These are phyloP conservation scores for Delonix regia DNA, from an alignment of 306 rosid species.

Conservation along the genomic window DNA sequence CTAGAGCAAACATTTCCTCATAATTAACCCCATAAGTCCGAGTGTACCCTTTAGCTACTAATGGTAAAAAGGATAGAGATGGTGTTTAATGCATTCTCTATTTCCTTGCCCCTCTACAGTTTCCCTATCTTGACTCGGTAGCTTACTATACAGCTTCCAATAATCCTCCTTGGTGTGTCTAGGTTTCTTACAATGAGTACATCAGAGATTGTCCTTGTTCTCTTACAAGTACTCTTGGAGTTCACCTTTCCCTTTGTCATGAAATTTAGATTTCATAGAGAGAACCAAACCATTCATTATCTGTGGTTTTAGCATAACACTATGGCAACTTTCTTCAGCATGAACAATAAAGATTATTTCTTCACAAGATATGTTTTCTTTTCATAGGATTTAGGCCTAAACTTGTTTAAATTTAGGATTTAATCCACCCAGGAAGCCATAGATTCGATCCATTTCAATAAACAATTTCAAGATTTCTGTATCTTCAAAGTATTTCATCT, in stretches of 20 bases:
- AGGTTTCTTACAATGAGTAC: no score
- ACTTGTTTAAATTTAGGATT: not conserved
- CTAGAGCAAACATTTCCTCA: not conserved
- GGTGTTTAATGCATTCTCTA: no score
- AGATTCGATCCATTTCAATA: not conserved
- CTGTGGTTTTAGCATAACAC: not conserved
- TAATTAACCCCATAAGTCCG: not conserved
- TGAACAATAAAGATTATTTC: not conserved
- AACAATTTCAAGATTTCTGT: not conserved
- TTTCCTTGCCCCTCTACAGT: no score
- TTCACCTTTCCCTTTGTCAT: no score
- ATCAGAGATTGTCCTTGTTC: no score
- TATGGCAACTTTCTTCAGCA: not conserved
- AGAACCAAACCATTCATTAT: no score
- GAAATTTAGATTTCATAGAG: no score
- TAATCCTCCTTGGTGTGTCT: no score
- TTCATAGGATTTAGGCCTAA: not conserved
- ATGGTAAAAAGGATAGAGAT: not conserved
- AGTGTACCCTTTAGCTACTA: not conserved
- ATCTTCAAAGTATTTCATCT: not conserved
- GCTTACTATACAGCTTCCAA: no score
- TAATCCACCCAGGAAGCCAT: not conserved
- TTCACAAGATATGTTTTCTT: not conserved
- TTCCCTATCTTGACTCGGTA: no score
- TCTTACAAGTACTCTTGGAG: no score